Conservation (phyloP, 2,329 filamentous ascomycete genomes). For the Fusarium piperis region DNA sequence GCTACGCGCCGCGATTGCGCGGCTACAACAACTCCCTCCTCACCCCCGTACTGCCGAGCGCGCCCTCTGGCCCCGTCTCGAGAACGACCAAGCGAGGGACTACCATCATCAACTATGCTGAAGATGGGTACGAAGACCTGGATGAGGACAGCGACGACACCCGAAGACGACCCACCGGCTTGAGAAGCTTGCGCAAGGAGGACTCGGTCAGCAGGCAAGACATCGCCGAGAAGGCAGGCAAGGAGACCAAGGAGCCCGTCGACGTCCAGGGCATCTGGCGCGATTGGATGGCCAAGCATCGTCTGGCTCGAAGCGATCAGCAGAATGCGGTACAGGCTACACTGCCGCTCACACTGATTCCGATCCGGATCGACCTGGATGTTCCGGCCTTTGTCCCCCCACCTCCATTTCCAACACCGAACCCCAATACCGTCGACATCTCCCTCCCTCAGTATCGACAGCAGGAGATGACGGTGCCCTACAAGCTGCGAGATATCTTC, state of each 20-base stretch:
- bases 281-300: constrained; percentile 90
- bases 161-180: constrained; percentile 81
- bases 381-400: constrained; percentile 79
- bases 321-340: constrained; percentile 73
- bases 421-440: constrained; percentile 72
- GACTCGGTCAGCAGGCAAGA: constrained; percentile 72
- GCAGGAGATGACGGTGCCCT: constrained; percentile 83
- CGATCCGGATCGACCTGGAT: constrained; percentile 95
- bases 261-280: constrained; percentile 91
- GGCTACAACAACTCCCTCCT: constrained; percentile 92
- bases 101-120: constrained; percentile 96
- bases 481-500: constrained; percentile 93
- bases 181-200: constrained; percentile 84
- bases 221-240: constrained; percentile 79
- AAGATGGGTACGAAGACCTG: constrained; percentile 89
- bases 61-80: constrained; percentile 71
- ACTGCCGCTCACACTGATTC: constrained; percentile 89
- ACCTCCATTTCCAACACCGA: constrained; percentile 70
- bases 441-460: constrained; percentile 80
- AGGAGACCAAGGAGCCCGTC: constrained; percentile 81
- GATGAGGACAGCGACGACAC: constrained; percentile 79
- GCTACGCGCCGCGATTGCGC: constrained; percentile 90
- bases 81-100: constrained; percentile 98
- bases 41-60: constrained; percentile 80
- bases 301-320: constrained; percentile 63